Conservation (phyloP, 345 rosid species). For the Eucalyptus curtisii region DNA sequence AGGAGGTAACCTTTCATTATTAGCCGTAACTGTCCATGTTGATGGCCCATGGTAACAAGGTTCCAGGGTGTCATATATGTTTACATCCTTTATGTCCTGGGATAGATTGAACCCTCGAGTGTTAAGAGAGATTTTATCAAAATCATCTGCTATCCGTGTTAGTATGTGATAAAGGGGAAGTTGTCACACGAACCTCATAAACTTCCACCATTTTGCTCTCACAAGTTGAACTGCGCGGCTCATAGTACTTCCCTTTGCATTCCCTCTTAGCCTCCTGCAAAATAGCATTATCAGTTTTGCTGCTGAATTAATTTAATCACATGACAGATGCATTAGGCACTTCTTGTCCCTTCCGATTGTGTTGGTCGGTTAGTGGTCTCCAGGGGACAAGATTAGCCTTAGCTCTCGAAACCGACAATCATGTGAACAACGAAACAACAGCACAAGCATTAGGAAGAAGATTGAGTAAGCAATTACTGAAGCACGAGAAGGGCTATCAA, state of each 20-base stretch:
- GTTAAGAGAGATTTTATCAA: neutral
- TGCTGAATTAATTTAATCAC: neutral
- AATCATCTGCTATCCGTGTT: neutral
- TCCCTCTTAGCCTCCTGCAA: slow-evolving; percentile 43
- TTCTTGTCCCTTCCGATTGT: neutral
- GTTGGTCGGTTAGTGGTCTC: neutral
- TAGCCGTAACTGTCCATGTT: slow-evolving; percentile 1
- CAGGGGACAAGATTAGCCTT: neutral
- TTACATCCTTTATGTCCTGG: slow-evolving; percentile 39
- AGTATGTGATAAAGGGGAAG: neutral
- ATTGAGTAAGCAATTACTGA: neutral
- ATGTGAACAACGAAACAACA: neutral
- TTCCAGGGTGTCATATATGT: slow-evolving; percentile 70
- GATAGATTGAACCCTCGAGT: neutral
- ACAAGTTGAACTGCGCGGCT: slow-evolving; percentile 26
- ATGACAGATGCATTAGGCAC: neutral
- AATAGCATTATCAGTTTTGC: neutral
- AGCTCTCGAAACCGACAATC: neutral
- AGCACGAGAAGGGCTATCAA: neutral
- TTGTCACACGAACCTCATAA: neutral
- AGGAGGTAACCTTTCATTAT: slow-evolving; percentile 5
- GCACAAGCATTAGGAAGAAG: neutral
- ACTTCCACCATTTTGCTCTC: neutral
- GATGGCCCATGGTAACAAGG: slow-evolving; percentile 49
- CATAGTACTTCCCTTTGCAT: slow-evolving; percentile 49